These are phyloP conservation scores for Phaeophleospora eucalypticola DNA, from an alignment of 2,329 filamentous ascomycete species.

Conservation along the genomic window DNA sequence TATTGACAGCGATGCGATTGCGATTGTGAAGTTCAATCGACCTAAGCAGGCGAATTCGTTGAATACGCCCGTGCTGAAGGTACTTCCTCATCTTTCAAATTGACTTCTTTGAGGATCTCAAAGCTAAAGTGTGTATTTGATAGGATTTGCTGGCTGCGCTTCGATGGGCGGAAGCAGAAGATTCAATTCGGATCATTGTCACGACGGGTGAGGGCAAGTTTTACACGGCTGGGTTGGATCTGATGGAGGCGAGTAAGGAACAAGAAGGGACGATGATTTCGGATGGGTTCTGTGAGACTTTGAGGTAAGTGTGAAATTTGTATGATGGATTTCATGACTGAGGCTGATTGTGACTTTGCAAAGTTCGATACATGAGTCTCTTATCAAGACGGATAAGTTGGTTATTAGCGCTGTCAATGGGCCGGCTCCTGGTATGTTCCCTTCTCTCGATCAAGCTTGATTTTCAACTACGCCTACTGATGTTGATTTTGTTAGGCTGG, in stretches of 20 bases:
- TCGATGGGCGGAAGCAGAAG: conserved; percentile 16
- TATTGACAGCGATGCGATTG: conserved; percentile 17
- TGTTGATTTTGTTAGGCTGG: conserved; percentile 6
- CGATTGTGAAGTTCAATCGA: conserved; percentile 21
- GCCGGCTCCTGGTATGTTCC: conserved; percentile 20
- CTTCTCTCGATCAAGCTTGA: neutral
- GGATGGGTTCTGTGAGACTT: conserved; percentile 14
- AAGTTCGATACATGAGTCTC: conserved; percentile 15
- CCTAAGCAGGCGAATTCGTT: conserved; percentile 22
- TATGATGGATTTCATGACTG: too few relatives aligned
- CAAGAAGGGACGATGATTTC: conserved; percentile 17
- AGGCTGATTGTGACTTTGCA: neutral
- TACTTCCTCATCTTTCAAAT: neutral
- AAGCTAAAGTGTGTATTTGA: too few relatives aligned
- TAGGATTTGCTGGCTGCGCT: conserved; percentile 20
- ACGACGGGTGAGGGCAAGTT: conserved; percentile 23
- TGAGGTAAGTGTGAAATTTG: conserved; percentile 6
- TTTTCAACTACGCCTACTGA: neutral
- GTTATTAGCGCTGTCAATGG: conserved; percentile 22
- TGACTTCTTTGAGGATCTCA: too few relatives aligned
- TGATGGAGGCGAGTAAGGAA: conserved; percentile 18
- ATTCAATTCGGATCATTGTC: conserved; percentile 18
- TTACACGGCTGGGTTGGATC: conserved; percentile 22
- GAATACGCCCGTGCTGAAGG: conserved; percentile 14
- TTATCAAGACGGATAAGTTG: conserved; percentile 21